A percentile compares a stretch with the other conserved stretches of the same genome.
Evolutionary conservation across 805 yeast genomes (phyloP).

Genomic region (Metschnikowia reukaufii): DNA sequence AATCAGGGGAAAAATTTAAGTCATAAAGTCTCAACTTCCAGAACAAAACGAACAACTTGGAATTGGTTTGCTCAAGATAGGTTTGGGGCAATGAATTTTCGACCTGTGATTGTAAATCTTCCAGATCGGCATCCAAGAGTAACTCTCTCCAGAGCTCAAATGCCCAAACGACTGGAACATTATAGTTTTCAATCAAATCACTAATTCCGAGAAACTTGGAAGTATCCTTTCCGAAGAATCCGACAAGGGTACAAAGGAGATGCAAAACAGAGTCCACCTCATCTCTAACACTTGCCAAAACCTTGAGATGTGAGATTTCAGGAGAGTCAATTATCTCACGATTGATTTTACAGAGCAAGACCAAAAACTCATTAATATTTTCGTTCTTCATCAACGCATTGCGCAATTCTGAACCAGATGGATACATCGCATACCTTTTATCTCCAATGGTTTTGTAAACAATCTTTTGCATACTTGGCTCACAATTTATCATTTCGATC

Average conservation of each 20-base stretch:
- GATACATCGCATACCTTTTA: conserved; percentile 46
- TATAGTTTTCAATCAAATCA: conserved; percentile 41
- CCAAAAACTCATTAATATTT: conserved; percentile 60
- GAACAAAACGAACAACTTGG: conserved; percentile 42
- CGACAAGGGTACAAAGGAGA: conserved; percentile 59
- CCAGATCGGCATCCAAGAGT: conserved; percentile 29
- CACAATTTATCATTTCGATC: conserved; percentile 64
- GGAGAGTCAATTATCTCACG: conserved; percentile 34
- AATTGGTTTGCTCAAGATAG: conserved; percentile 20
- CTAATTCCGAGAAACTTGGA: conserved; percentile 39
- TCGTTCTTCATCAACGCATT: conserved; percentile 43
- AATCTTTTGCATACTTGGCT: conserved; percentile 51
- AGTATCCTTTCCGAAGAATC: conserved; percentile 45
- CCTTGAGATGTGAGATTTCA: conserved; percentile 56
- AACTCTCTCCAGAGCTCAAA: conserved; percentile 74
- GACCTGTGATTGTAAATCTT: conserved; percentile 6
- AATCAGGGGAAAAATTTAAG: conserved; percentile 49
- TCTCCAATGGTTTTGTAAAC: conserved; percentile 63
- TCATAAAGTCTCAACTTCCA: conserved; percentile 79
- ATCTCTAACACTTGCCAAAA: conserved; percentile 69
- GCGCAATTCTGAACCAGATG: conserved; percentile 53
- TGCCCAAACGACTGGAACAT: conserved; percentile 60
- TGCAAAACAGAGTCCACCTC: conserved; percentile 68
- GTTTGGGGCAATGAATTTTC: conserved; percentile 11
- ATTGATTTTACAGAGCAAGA: conserved; percentile 55